Percentiles rank a stretch among this genome's conserved stretches.
These are phyloP conservation scores for Pistacia integerrima DNA, from an alignment of 345 rosid species.

Conservation along the genomic window DNA sequence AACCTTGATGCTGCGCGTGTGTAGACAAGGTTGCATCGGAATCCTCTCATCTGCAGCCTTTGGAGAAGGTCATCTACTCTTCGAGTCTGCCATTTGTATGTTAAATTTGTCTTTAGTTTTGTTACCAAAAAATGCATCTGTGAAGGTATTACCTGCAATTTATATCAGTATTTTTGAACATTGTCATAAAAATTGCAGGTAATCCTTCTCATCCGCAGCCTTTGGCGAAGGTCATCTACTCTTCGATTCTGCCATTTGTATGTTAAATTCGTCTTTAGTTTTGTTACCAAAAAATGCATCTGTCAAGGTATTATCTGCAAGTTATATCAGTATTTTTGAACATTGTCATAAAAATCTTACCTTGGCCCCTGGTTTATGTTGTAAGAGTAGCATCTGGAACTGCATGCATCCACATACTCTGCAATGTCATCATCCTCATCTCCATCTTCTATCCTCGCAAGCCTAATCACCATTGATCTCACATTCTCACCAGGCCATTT, in stretches of 20 bases:
- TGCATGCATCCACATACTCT: conserved; percentile 47
- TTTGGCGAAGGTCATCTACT: conserved; percentile 68
- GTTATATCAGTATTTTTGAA: neutral
- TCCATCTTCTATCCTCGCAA: conserved; percentile 55
- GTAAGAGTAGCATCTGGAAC: conserved; percentile 65
- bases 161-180: too few relatives aligned
- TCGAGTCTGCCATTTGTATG: conserved; percentile 50
- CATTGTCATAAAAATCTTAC: conserved; percentile 34
- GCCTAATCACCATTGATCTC: conserved; percentile 47
- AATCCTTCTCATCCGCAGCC: conserved; percentile 89
- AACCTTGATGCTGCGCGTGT: conserved; percentile 67
- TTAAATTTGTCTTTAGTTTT: conserved; percentile 18
- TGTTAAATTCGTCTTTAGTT: conserved; percentile 18
- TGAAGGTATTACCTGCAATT: neutral
- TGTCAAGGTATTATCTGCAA: neutral
- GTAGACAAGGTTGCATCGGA: conserved; percentile 16
- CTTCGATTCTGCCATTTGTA: conserved; percentile 54
- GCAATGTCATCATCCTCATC: conserved; percentile 45
- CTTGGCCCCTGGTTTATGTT: conserved; percentile 66
- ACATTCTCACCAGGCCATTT: conserved; percentile 92
- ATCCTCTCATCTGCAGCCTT: too few relatives aligned
- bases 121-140: conserved; percentile 8
- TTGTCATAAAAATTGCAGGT: too few relatives aligned
- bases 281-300: conserved; percentile 6
- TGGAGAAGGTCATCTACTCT: conserved; percentile 53